Percentiles rank a stretch among this genome's conserved stretches.
These are phyloP conservation scores for Penicillium hesseltinei DNA, from an alignment of 2,329 filamentous ascomycete genomes.

Conservation along the genomic window DNA sequence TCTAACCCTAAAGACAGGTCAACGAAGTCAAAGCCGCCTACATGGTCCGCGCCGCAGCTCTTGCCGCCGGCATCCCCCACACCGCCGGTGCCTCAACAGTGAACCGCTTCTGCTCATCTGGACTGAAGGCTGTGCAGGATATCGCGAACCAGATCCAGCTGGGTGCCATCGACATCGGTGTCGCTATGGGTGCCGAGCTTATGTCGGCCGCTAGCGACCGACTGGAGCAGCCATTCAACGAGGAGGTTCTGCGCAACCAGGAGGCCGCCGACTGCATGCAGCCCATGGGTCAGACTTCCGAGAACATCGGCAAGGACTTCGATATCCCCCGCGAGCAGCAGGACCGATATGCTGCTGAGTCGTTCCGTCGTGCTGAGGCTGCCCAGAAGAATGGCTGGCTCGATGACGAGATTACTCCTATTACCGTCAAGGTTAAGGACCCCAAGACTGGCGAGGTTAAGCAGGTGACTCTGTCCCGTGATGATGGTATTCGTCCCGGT, in stretches of 20 bases:
- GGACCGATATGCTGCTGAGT: slow-evolving; percentile 83
- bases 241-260: slow-evolving; percentile 70
- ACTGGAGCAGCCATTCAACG: slow-evolving; percentile 71
- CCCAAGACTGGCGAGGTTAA: slow-evolving; percentile 75
- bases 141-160: slow-evolving; percentile 82
- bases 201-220: slow-evolving; percentile 76
- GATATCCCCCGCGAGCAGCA: slow-evolving; percentile 75
- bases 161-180: slow-evolving; percentile 80
- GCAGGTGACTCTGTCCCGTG: slow-evolving; percentile 74
- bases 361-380: slow-evolving; percentile 79
- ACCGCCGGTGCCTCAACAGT: slow-evolving; percentile 77
- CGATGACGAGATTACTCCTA: slow-evolving; percentile 90
- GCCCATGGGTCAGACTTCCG: slow-evolving; percentile 97
- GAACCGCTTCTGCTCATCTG: slow-evolving; percentile 97
- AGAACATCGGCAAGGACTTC: slow-evolving; percentile 93
- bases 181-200: slow-evolving; percentile 83
- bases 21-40: slow-evolving; percentile 83
- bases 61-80: slow-evolving; percentile 91
- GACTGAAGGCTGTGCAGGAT: slow-evolving; percentile 91
- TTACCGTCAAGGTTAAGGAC: slow-evolving; percentile 77
- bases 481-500: slow-evolving; percentile 87
- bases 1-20: slow-evolving; percentile 51
- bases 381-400: slow-evolving; percentile 91
- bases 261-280: slow-evolving; percentile 83
- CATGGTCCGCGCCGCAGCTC: slow-evolving; percentile 81